Conservation (phyloP, 371 early-diverging fungal genomes). For the Actinomortierella ambigua region DNA sequence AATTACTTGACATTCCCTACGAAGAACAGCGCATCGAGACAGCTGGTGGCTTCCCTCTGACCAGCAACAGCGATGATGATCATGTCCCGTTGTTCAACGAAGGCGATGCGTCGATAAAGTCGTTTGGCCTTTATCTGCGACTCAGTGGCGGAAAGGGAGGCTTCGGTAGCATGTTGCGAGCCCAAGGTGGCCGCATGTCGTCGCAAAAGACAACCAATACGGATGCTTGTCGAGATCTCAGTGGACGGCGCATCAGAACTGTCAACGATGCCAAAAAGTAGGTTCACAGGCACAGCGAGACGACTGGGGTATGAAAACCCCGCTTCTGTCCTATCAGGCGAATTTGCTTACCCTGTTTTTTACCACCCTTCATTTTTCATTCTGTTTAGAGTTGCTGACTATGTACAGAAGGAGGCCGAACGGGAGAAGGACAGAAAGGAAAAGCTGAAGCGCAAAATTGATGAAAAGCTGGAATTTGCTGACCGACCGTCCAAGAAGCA, state of each 20-base stretch:
- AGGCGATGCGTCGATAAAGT: slow-evolving; percentile 3
- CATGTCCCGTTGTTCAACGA: slow-evolving; percentile 22
- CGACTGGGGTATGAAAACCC: neutral
- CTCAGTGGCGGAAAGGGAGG: slow-evolving; percentile 93
- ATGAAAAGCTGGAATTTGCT: slow-evolving; percentile 69
- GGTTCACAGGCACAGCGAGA: slow-evolving; percentile 5
- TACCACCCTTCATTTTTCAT: neutral
- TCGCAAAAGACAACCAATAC: slow-evolving; percentile 89
- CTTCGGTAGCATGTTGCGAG: slow-evolving; percentile 93
- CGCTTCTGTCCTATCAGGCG: neutral
- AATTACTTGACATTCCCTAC: slow-evolving; percentile 48
- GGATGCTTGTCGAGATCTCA: slow-evolving; percentile 93
- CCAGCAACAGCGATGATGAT: slow-evolving; percentile 27
- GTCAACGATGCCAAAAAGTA: slow-evolving; percentile 90
- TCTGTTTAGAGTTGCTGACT: slow-evolving; percentile 74
- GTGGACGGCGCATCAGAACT: slow-evolving; percentile 87
- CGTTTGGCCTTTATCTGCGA: slow-evolving; percentile 49
- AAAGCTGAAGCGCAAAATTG: slow-evolving; percentile 80
- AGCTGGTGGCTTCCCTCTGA: slow-evolving; percentile 48
- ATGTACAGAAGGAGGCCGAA: slow-evolving; percentile 74
- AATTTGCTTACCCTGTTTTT: neutral
- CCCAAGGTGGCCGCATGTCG: slow-evolving; percentile 93
- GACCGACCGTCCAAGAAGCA: slow-evolving; percentile 69
- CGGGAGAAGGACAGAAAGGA: slow-evolving; percentile 71
- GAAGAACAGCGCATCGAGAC: slow-evolving; percentile 56